Evolutionary conservation across 805 yeast species (phyloP), one percentile per base, ranked within the genome.

Genomic region (Starmerella apicola): DNA sequence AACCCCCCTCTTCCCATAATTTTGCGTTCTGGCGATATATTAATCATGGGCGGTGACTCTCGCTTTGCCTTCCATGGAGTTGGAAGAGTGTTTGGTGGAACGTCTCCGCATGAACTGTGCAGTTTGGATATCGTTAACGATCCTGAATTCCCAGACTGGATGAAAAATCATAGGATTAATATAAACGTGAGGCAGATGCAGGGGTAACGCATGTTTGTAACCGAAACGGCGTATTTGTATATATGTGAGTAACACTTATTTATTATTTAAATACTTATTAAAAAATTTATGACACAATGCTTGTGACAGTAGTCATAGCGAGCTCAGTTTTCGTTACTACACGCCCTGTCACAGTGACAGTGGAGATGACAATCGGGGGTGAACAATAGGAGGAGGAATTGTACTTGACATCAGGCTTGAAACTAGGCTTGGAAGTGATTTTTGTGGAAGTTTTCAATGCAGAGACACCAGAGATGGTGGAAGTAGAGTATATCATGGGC

Each of bases 41-140:
- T 66, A 4, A 53, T 65, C 6, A 65, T 65, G 70, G 59, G 66
- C 8, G 68, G 65, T 5, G 48, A 39, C n/a, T 41, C 63, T 4
- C 45, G 70, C 17, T 39, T 42, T 20, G 70, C 70, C 3, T 64
- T 46, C 50, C 70, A 65, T 39, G 70, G 70, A 1, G 63, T 65
- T 3, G 63, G 65, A 12, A 51, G 57, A n/a, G 63, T 65, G 4
- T 62, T 58, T 42, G 42, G 43, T 3, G 50, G 40, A 12, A 54
- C 67, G 1, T 41, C 61, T n/a, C 68, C 68, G 0, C 44, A 34
- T 6, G 48, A 50, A 17, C 43, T 58, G 5, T 38, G 28, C 5
- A 27, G 9, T 2, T 8, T 26, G 4, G 3, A 5, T 4, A 16
- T 15, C 13, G 31, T 30, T 27, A 21, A 36, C 24, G 53, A 44